Base-by-base conservation (phyloP, 1,139 yeast genomes). In the Pichia sp. region DNA sequence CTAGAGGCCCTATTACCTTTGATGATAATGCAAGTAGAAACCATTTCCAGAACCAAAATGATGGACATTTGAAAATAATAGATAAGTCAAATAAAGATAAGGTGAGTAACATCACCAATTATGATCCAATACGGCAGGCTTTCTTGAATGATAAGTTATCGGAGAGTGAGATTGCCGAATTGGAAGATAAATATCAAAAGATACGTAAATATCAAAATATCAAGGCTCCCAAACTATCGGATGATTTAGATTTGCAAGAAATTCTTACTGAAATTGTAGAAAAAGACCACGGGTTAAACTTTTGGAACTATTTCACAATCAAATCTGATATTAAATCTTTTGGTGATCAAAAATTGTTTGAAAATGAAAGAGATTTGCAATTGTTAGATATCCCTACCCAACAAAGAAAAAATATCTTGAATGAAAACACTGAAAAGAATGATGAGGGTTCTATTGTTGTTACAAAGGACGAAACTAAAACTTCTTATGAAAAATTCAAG, bases 21-120 rank as follows among this genome's bases (percentile, higher is more conserved):
- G 14, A 18, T 19, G 48, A 40, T 28, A 32, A 21, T 24, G n/a
- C 12, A n/a, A n/a, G 28, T 10, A 17, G 15, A 19, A 12, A 17
- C 11, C 8, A 20, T 31, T 17, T n/a, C 4, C 9, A 14, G 11
- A 19, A 32, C 4, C 19, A 15, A 14, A 18, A 22, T 17, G 43
- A 21, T 9, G 32, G 20, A 33, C 9, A 19, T 4, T 24, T 46
- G 3, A 37, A 38, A 4, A 18, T 48, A 1, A 39, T 10, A 10
- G 36, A 47, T 21, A 34, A 44, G 4, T n/a, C 22, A 1, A 44
- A 38, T 27, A 51, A 54, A n/a, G 5, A 21, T 3, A 54, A 51
- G 17, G 51, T 57, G 2, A 53, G 52, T 34, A 47, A 48, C 34
- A 42, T 44, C 3, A 48, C 58, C 1, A 46, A 44, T 24, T 55